These are phyloP conservation scores for Russula sp. DNA, from an alignment of 768 basidiomycete genomes.

Conservation along the genomic window DNA sequence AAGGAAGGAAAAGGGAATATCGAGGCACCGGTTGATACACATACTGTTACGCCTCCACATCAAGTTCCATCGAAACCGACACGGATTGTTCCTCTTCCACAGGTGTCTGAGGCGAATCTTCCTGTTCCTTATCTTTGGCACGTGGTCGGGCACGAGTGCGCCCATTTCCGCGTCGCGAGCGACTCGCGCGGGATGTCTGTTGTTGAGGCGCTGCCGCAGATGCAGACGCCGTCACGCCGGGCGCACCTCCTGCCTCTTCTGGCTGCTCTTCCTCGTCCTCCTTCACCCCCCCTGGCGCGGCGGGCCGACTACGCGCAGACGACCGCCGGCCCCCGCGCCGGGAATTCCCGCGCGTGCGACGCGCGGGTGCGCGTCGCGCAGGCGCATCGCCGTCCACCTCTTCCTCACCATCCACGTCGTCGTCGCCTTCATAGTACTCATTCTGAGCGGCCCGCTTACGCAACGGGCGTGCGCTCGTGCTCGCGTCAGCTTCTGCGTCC, in stretches of 20 bases:
- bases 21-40: neutral
- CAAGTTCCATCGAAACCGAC: constrained; percentile 35
- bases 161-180: constrained; percentile 6
- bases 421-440: constrained; percentile 70
- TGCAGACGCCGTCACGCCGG: neutral
- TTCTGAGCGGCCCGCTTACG: constrained; percentile 46
- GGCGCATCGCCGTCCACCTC: constrained; percentile 33
- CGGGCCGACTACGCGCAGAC: neutral
- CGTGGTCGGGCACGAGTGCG: constrained; percentile 4
- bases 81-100: constrained; percentile 21
- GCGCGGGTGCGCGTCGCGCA: constrained; percentile 28
- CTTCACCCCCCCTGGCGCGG: constrained; percentile 19
- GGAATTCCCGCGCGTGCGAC: constrained; percentile 17
- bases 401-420: constrained; percentile 44
- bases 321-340: constrained; percentile 25
- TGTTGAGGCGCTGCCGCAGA: neutral
- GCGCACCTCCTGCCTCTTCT: constrained; percentile 34
- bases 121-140: constrained; percentile 15
- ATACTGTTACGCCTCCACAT: constrained; percentile 31
- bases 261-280: constrained; percentile 31
- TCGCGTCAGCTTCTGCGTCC: constrained; percentile 57
- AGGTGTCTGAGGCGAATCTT: constrained; percentile 15
- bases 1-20: neutral
- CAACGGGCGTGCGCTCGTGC: constrained; percentile 48
- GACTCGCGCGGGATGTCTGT: constrained; percentile 1